Conservation (phyloP, 2,329 filamentous ascomycete genomes). For the Chaetothyriales sp. region DNA sequence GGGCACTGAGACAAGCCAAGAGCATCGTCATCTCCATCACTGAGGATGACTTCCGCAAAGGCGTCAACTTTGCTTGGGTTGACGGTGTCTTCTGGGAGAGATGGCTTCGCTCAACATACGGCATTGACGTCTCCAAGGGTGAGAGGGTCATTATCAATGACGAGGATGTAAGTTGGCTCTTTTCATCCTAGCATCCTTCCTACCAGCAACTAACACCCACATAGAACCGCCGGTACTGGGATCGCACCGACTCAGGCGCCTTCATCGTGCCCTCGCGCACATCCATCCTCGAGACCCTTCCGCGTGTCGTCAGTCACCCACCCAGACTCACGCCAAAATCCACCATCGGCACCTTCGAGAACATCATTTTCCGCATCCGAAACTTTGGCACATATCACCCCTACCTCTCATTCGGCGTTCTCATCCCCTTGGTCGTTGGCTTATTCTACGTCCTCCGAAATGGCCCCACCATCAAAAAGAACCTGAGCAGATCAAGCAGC, state of each 20-base stretch:
- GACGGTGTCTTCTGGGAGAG: constrained; percentile 95
- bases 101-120: constrained; percentile 91
- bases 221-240: constrained; percentile 89
- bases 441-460: constrained; percentile 23
- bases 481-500: constrained; percentile 21
- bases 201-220: constrained; percentile 24
- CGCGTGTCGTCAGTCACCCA: constrained; percentile 36
- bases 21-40: constrained; percentile 84
- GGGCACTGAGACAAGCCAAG: constrained; percentile 75
- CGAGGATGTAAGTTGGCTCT: constrained; percentile 61
- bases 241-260: constrained; percentile 76
- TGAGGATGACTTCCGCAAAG: constrained; percentile 61
- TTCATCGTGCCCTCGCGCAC: constrained; percentile 79
- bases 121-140: constrained; percentile 70
- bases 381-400: constrained; percentile 32
- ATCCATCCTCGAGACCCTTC: constrained; percentile 71
- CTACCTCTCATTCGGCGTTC: constrained; percentile 28
- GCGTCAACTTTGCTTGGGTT: constrained; percentile 92
- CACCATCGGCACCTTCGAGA: constrained; percentile 34
- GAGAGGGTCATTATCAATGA: constrained; percentile 95
- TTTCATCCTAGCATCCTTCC: constrained; percentile 5
- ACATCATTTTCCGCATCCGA: constrained; percentile 32
- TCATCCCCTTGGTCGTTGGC: constrained; percentile 25
- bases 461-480: constrained; percentile 14
- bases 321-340: constrained; percentile 37